Percentiles rank a stretch among this genome's conserved stretches.
These are phyloP conservation scores for Laguncularia racemosa DNA, from an alignment of 345 rosid species.

Conservation along the genomic window DNA sequence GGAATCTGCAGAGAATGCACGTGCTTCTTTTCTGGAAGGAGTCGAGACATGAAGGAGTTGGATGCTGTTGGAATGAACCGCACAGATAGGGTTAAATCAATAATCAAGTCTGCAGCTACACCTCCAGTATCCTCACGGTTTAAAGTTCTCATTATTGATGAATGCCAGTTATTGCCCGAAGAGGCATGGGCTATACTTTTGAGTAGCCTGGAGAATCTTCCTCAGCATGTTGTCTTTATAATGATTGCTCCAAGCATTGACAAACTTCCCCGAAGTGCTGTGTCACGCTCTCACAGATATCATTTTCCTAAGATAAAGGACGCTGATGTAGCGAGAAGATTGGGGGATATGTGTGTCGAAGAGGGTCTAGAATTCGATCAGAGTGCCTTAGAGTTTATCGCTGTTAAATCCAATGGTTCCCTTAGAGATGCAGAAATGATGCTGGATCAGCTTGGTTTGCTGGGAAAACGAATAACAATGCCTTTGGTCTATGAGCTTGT, in stretches of 20 bases:
- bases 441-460: constrained; percentile 91
- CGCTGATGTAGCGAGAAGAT: constrained; percentile 49
- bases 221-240: constrained; percentile 62
- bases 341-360: constrained; percentile 55
- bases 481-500: constrained; percentile 82
- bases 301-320: constrained; percentile 72
- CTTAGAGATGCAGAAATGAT: constrained; percentile 91
- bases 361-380: constrained; percentile 76
- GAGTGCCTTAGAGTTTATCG: constrained; percentile 73
- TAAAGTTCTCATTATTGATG: constrained; percentile 75
- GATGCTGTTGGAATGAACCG: constrained; percentile 67
- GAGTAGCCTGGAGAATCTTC: constrained; percentile 56
- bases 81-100: constrained; percentile 43
- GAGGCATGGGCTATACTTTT: constrained; percentile 75
- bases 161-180: constrained; percentile 69
- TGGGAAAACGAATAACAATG: constrained; percentile 73
- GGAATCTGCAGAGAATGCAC: constrained; percentile 80
- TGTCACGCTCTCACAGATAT: constrained; percentile 72
- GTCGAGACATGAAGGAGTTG: constrained; percentile 66
- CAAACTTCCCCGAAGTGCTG: constrained; percentile 66
- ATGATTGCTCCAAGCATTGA: constrained; percentile 81
- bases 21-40: constrained; percentile 53
- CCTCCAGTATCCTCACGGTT: constrained; percentile 73
- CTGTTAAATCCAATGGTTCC: constrained; percentile 91
- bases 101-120: constrained; percentile 50